These are phyloP conservation scores for Cystobasidiopsis lactophilus DNA, from an alignment of 768 basidiomycete species.

Conservation along the genomic window DNA sequence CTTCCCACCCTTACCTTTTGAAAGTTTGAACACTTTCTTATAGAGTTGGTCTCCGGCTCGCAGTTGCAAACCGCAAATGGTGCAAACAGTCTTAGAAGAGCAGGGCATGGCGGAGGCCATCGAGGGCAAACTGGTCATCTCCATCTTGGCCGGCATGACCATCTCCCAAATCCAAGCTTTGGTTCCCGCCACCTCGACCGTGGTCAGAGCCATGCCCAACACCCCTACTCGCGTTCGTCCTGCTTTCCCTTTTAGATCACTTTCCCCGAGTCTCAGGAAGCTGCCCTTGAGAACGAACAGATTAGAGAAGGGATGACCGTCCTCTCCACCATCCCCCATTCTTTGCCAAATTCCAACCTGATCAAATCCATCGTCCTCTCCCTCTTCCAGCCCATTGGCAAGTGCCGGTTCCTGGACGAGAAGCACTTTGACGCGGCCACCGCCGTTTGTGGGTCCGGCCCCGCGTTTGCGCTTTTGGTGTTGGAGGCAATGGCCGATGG, in stretches of 20 bases:
- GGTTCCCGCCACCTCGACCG: conserved; percentile 54
- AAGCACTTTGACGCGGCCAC: conserved; percentile 98
- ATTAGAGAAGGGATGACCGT: conserved; percentile 99
- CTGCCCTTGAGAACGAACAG: conserved; percentile 27
- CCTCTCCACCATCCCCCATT: conserved; percentile 44
- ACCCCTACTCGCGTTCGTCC: conserved; percentile 73
- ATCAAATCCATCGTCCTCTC: conserved; percentile 57
- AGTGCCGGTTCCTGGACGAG: conserved; percentile 87
- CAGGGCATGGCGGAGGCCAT: conserved; percentile 61
- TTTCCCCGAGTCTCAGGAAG: neutral
- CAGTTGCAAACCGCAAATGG: conserved; percentile 88
- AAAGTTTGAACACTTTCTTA: neutral
- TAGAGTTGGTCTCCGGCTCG: neutral
- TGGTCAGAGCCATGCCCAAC: conserved; percentile 95
- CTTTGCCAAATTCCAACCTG: conserved; percentile 32
- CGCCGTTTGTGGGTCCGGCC: conserved; percentile 82
- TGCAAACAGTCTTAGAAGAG: conserved; percentile 46
- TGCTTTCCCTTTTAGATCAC: neutral
- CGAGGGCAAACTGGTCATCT: conserved; percentile 74
- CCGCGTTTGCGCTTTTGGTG: conserved; percentile 89
- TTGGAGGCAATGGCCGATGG: conserved; percentile 98
- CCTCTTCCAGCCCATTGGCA: conserved; percentile 92
- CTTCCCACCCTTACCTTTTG: neutral
- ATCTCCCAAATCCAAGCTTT: conserved; percentile 53
- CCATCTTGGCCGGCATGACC: conserved; percentile 91